A percentile compares a stretch with the other conserved stretches of the same genome.
Evolutionary conservation across 371 early-diverging fungal genomes (phyloP).

Genomic region (Mucor saturninus): DNA sequence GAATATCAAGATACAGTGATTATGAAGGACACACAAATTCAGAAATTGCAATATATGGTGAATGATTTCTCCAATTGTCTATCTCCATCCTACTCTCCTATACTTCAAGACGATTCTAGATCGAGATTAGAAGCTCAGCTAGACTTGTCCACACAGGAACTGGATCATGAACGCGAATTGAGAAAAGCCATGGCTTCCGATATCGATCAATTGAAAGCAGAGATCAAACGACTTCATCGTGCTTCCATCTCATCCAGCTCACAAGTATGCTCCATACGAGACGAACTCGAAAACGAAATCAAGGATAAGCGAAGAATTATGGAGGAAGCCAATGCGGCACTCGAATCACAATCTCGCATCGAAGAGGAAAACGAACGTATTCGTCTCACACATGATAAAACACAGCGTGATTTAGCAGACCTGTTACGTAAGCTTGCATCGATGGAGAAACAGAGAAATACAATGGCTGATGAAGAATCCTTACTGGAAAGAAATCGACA

Average conservation of each 20-base stretch:
- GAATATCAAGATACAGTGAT: slow-evolving; percentile 12
- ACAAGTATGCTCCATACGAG: slow-evolving; percentile 26
- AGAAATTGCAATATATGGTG: slow-evolving; percentile 16
- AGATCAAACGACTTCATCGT: slow-evolving; percentile 40
- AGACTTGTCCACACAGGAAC: slow-evolving; percentile 41
- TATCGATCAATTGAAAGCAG: slow-evolving; percentile 37
- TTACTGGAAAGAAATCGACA: not conserved
- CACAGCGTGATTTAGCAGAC: slow-evolving; percentile 40
- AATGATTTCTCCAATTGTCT: slow-evolving; percentile 7
- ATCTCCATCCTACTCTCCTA: not conserved
- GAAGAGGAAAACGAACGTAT: slow-evolving; percentile 45
- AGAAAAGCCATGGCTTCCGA: slow-evolving; percentile 32
- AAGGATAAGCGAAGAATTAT: slow-evolving; percentile 36
- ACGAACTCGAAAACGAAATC: slow-evolving; percentile 33
- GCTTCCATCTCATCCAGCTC: slow-evolving; percentile 11
- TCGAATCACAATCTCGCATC: slow-evolving; percentile 30
- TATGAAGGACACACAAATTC: slow-evolving; percentile 26
- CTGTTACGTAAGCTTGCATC: slow-evolving; percentile 21
- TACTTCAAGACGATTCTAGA: slow-evolving; percentile 5
- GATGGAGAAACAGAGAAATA: slow-evolving; percentile 1
- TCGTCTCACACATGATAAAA: slow-evolving; percentile 32
- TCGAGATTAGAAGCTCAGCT: slow-evolving; percentile 53
- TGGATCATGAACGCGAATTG: slow-evolving; percentile 41
- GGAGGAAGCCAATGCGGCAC: slow-evolving; percentile 35
- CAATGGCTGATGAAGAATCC: not conserved